phyloP scores from a whole-genome alignment of 768 basidiomycete species.

The Leccinum longicurvipes region DNA sequence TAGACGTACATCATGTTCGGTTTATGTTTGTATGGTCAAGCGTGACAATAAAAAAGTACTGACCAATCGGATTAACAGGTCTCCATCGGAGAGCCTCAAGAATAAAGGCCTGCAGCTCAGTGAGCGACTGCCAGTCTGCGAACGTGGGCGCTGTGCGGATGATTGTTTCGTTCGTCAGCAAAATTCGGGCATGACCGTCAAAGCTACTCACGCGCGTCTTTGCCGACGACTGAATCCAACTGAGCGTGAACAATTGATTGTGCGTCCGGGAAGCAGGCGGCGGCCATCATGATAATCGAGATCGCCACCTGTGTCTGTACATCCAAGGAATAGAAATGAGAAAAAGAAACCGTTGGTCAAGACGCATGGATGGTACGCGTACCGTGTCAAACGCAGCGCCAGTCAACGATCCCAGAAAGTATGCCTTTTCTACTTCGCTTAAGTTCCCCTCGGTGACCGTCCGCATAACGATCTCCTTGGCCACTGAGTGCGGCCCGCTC shows the following conservation, averaged over 20 bases:
- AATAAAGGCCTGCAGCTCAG: slow-evolving; percentile 37
- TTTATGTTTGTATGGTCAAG: neutral
- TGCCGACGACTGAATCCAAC: slow-evolving; percentile 36
- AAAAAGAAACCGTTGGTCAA: neutral
- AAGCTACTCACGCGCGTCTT: slow-evolving; percentile 29
- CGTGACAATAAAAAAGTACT: neutral
- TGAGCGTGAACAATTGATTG: slow-evolving; percentile 36
- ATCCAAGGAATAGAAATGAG: neutral
- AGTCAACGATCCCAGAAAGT: slow-evolving; percentile 58
- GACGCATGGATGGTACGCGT: neutral
- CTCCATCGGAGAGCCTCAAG: slow-evolving; percentile 40
- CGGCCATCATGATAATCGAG: slow-evolving; percentile 35
- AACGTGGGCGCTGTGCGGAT: slow-evolving; percentile 35
- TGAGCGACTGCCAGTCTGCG: slow-evolving; percentile 30
- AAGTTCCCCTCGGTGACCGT: slow-evolving; percentile 45
- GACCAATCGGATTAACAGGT: slow-evolving; percentile 33
- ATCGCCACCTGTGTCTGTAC: slow-evolving; percentile 27
- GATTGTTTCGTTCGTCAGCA: neutral
- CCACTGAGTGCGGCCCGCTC: slow-evolving; percentile 36
- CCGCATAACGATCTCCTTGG: slow-evolving; percentile 49
- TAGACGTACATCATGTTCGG: neutral
- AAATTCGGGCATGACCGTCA: neutral
- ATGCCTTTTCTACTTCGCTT: slow-evolving; percentile 51
- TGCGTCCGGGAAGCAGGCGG: slow-evolving; percentile 33
- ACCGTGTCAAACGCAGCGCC: slow-evolving; percentile 61